Base-by-base conservation (phyloP, 495 filamentous ascomycete species). In the Penicillium longicatenatum region DNA sequence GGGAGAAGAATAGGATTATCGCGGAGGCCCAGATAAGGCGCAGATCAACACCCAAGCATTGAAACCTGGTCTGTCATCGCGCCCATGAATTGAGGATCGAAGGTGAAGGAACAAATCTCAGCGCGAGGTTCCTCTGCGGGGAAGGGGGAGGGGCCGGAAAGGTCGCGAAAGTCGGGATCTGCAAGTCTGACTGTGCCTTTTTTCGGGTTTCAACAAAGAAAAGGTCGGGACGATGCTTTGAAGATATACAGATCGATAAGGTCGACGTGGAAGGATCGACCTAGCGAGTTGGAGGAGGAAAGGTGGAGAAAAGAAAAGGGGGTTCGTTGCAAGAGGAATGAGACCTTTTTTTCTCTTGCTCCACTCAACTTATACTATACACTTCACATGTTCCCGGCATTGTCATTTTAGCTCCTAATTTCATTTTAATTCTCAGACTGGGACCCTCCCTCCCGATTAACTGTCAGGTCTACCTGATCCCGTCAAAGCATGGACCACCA, bases 11-110 rank as follows among this genome's bases (percentile, higher is more conserved):
- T 9, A 35, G 62, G 42, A 52, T 60, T 58, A 55, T 66, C 61
- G 58, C 57, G 52, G 52, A 58, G 53, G 33, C 53, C 65, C 59
- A 57, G 64, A 52, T 29, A 20, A 69, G 67, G 66, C 65, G 67
- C 63, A 71, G 66, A 70, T 75, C 70, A 75, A 73, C 66, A 66
- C 60, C 62, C 55, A 70, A 68, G 65, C 62, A 62, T 69, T 58
- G 59, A 61, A 59, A 68, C 54, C 58, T 56, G 54, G 57, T 62
- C 61, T 65, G 43, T 69, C 52, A 67, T 62, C 4, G 83, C 78
- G 55, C 55, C 53, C 21, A 24, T 31, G 41, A 52, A 54, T 55
- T 60, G 52, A 52, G 22, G 71, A 68, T 5, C 80, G 77, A 10
- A 68, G 64, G 12, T 55, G 22, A 30, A 55, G 29, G 41, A 20